Evolutionary conservation across 768 basidiomycete species (phyloP).

Genomic region (Mycena pura): DNA sequence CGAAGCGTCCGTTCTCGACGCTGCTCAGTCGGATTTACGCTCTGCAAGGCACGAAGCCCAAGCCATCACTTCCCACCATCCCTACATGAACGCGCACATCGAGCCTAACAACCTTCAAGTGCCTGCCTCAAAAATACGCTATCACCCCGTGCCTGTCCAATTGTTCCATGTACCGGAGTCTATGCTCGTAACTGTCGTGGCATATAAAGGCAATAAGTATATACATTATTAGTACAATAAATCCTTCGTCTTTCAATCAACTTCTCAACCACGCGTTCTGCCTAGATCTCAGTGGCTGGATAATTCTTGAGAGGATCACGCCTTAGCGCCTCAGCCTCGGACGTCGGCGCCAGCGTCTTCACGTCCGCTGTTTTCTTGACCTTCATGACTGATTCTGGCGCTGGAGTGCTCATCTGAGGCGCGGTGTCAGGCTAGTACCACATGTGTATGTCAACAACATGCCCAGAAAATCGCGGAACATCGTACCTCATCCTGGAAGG

Average conservation of each 20-base stretch:
- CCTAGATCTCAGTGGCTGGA: slow-evolving; percentile 7
- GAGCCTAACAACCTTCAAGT: slow-evolving; percentile 19
- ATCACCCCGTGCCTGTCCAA: slow-evolving; percentile 12
- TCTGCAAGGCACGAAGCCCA: neutral
- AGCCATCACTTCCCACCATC: slow-evolving; percentile 6
- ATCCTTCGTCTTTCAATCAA: slow-evolving; percentile 3
- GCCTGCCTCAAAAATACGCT: slow-evolving; percentile 1
- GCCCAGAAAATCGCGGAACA: neutral
- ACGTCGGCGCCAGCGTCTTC: slow-evolving; percentile 50
- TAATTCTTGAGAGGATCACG: slow-evolving; percentile 87
- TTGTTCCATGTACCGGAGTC: too few relatives aligned
- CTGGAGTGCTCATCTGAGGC: slow-evolving; percentile 40
- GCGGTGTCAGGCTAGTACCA: slow-evolving; percentile 33
- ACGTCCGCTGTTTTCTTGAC: slow-evolving; percentile 57
- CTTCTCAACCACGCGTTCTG: neutral
- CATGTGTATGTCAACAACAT: slow-evolving; percentile 6
- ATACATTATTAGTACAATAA: slow-evolving; percentile 19
- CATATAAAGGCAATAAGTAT: slow-evolving; percentile 15
- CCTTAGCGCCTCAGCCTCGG: slow-evolving; percentile 80
- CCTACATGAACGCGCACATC: neutral
- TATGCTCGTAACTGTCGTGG: slow-evolving; percentile 4
- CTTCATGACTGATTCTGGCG: slow-evolving; percentile 72
- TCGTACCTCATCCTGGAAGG: slow-evolving; percentile 76
- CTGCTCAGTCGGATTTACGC: slow-evolving; percentile 1
- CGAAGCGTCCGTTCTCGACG: slow-evolving; percentile 16